Conservation (phyloP, 257 asterid genomes). For the Solanum pennellii region DNA sequence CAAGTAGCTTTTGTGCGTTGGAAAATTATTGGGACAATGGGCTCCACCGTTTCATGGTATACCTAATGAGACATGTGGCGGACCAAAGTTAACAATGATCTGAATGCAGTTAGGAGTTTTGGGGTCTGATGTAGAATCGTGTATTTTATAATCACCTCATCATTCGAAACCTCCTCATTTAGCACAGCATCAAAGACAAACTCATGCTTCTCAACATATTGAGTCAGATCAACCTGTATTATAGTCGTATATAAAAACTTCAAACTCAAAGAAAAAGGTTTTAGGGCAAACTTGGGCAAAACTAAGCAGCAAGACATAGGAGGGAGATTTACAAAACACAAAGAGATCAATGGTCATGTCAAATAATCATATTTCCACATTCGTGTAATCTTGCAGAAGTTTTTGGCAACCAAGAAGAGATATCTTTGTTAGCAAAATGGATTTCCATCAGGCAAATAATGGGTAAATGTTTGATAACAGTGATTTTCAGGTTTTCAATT, state of each 20-base stretch:
- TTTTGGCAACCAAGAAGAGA: not conserved
- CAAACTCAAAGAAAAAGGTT: not conserved
- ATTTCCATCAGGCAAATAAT: not conserved
- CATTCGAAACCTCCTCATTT: constrained; percentile 95
- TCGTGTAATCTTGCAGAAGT: not conserved
- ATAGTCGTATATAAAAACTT: constrained; percentile 3
- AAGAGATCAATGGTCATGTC: not conserved
- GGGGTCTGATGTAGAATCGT: not conserved
- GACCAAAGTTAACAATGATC: not conserved
- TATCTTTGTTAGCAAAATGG: not conserved
- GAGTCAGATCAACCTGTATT: constrained; percentile 90
- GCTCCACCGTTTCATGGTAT: constrained; percentile 46
- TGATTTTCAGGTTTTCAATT: not conserved
- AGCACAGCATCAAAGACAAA: constrained; percentile 98
- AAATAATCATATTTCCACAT: not conserved
- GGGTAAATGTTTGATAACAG: not conserved
- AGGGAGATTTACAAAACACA: not conserved
- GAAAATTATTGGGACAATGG: constrained; percentile 43
- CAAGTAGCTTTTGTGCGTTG: constrained; percentile 53
- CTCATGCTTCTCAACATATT: constrained; percentile 92
- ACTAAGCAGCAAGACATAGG: not conserved
- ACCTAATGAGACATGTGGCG: constrained; percentile 20
- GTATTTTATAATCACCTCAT: constrained; percentile 54
- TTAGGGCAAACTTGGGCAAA: not conserved
- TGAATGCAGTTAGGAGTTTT: not conserved